Base-by-base conservation (phyloP, 2,329 filamentous ascomycete genomes). In the Fusarium keratoplasticum region DNA sequence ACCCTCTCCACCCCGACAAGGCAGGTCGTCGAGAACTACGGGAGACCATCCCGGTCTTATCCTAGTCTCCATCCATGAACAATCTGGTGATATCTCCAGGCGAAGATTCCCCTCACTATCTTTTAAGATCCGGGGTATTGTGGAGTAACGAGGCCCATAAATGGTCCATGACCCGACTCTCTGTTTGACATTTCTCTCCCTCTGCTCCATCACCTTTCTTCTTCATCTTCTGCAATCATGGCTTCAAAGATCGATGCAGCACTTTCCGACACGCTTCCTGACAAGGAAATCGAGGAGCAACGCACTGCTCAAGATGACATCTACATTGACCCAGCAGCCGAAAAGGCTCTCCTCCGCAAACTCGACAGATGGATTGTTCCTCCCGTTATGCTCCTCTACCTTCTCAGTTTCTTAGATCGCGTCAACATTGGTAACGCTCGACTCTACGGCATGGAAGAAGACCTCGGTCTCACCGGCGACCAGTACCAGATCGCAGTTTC, bases 341-440 rank as follows among this genome's bases (percentile, higher is more conserved):
- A 82, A 61, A 76, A 76, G n/a, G 74, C 66, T 25, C 84, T 92
- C 14, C 83, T 89, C 4, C 80, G 81, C 68, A 92, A 93, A 77
- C 90, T 93, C 20, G 91, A 93, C 73, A 75, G 89, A 5, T 89
- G 85, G 77, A 87, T 92, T 67, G 84, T 92, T 2, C 91, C 91
- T 0, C 91, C 89, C 0, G 89, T 92, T 1, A 84, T 89, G 6
- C 73, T 92, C 4, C 83, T 93, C 7, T 93, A 92, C 72, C 84
- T 92, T 2, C 61, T 81, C n/a, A 78, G 74, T 4, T 81, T 80
- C 47, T 20, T 81, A 8, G 78, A 81, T 62, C 80, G 80, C 9
- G 79, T 80, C 40, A 81, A 81, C 47, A 80, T 81, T 2, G 90
- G 91, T 55, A 93, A 93, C 81, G 91, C 91, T 11, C 85, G 88